Evolutionary conservation across 2,329 filamentous ascomycete genomes (phyloP).

Genomic region (Ascochyta clinopodiicola): DNA sequence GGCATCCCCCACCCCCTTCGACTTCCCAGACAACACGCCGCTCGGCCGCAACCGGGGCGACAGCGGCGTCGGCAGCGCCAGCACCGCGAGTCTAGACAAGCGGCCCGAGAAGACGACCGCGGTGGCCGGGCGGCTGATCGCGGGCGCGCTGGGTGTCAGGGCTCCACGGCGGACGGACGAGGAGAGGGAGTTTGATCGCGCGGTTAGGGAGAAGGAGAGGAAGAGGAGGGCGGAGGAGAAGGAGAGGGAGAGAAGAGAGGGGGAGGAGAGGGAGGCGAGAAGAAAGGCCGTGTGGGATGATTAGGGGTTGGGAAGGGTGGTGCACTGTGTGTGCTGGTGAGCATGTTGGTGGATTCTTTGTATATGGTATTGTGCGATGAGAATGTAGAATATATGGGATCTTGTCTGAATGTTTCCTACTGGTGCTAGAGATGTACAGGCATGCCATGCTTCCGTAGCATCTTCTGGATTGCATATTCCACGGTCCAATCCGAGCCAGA

Average conservation of each 20-base stretch:
- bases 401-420: no score
- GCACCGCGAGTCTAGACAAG: conserved; percentile 28
- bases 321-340: not conserved
- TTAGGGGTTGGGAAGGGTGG: conserved; percentile 28
- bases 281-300: conserved; percentile 88
- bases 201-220: conserved; percentile 82
- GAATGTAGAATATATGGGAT: not conserved
- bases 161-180: conserved; percentile 85
- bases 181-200: conserved; percentile 83
- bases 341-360: not conserved
- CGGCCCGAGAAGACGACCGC: conserved; percentile 93
- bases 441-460: no score
- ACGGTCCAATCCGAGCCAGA: no score
- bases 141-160: conserved; percentile 81
- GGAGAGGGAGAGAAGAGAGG: conserved; percentile 67
- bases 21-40: conserved; percentile 37
- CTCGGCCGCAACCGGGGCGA: conserved; percentile 24
- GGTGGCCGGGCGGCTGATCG: conserved; percentile 88
- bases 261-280: conserved; percentile 72
- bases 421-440: no score
- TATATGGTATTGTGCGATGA: conserved; percentile 9
- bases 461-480: no score
- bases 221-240: conserved; percentile 76
- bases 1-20: conserved; percentile 44
- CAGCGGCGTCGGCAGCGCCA: conserved; percentile 30